Conservation (phyloP, 768 basidiomycete genomes). For the Porpolomopsis calyptriformis region DNA sequence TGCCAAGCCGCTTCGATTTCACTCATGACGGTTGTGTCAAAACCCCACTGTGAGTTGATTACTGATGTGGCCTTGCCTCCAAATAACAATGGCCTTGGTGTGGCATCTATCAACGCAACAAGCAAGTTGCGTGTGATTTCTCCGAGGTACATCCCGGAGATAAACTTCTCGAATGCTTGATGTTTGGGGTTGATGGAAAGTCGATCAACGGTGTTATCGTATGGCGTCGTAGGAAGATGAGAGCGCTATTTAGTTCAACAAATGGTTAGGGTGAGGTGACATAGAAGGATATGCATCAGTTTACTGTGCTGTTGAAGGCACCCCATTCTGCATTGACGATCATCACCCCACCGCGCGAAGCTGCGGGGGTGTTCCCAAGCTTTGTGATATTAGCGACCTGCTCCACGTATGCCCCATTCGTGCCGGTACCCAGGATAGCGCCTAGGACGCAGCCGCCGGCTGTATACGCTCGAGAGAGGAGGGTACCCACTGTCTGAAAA, state of each 20-base stretch:
- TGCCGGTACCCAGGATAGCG: conserved; percentile 95
- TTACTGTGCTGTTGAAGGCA: conserved; percentile 85
- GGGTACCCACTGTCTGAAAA: conserved; percentile 83
- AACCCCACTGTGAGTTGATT: conserved; percentile 86
- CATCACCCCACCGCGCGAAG: conserved; percentile 66
- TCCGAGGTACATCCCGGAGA: conserved; percentile 98
- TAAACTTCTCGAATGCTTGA: conserved; percentile 96
- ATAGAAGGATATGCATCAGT: not conserved
- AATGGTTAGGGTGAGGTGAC: not conserved
- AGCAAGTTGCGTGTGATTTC: conserved; percentile 85
- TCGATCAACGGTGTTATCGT: conserved; percentile 87
- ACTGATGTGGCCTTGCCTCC: conserved; percentile 57
- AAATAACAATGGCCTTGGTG: conserved; percentile 67
- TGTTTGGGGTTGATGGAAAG: conserved; percentile 86
- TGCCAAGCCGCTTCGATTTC: conserved; percentile 72
- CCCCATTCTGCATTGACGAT: conserved; percentile 98
- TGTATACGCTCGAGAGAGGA: conserved; percentile 89
- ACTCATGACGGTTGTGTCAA: conserved; percentile 91
- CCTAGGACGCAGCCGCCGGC: conserved; percentile 81
- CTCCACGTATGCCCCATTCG: conserved; percentile 97
- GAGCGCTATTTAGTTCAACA: conserved; percentile 3
- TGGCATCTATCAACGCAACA: conserved; percentile 68
- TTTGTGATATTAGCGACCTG: conserved; percentile 79
- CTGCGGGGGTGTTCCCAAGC: conserved; percentile 48
- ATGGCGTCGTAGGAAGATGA: conserved; percentile 78